phyloP scores from a whole-genome alignment of 2,329 filamentous ascomycete species.

The Helminthosporium solani region DNA sequence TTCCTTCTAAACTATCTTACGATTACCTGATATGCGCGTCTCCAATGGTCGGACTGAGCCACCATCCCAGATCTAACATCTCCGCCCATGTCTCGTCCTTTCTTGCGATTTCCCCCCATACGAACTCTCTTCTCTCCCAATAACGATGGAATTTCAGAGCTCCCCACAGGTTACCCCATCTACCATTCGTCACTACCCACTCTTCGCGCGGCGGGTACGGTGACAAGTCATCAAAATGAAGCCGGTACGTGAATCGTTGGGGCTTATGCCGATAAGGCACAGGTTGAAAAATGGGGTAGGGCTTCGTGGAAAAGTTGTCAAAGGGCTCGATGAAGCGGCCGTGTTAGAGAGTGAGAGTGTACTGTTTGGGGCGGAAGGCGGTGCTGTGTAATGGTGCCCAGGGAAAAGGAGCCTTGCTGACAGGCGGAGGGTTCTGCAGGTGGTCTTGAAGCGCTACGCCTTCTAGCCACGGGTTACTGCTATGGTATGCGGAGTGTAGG shows the following conservation, averaged over 20 bases:
- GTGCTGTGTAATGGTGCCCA: conserved; percentile 8
- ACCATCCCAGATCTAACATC: conserved; percentile 9
- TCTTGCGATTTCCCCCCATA: neutral
- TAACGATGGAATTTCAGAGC: conserved; percentile 3
- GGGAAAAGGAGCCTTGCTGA: conserved; percentile 9
- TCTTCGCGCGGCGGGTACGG: conserved; percentile 10
- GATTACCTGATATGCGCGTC: neutral
- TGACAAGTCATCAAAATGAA: conserved; percentile 8
- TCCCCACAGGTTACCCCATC: too few relatives aligned
- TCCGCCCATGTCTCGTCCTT: conserved; percentile 10
- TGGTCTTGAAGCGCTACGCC: conserved; percentile 6
- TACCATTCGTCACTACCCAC: conserved; percentile 1
- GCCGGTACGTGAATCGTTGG: conserved; percentile 4
- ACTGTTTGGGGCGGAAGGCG: conserved; percentile 11
- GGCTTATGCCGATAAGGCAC: neutral
- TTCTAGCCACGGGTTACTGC: neutral
- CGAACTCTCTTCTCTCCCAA: conserved; percentile 4
- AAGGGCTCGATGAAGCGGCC: conserved; percentile 13
- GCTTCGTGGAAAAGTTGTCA: conserved; percentile 1
- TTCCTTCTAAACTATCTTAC: too few relatives aligned
- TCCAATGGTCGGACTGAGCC: conserved; percentile 5
- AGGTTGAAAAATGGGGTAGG: conserved; percentile 6
- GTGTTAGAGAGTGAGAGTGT: conserved; percentile 7
- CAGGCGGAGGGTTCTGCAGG: conserved; percentile 6
- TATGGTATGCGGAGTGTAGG: neutral